Conservation (phyloP, 2,329 filamentous ascomycete genomes). For the Colletotrichum falcatum region DNA sequence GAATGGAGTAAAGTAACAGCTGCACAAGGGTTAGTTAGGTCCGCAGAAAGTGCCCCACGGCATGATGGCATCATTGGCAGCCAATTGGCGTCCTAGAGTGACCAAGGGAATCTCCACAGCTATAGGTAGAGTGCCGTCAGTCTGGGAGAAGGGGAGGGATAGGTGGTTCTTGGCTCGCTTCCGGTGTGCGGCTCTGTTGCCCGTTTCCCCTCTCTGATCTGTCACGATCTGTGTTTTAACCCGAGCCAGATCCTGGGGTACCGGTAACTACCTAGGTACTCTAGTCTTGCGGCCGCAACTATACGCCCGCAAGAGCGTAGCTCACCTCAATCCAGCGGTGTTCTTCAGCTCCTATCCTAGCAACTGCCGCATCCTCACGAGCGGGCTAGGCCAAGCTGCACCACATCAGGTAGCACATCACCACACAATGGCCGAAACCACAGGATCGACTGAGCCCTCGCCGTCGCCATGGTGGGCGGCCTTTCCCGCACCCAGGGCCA, state of each 20-base stretch:
- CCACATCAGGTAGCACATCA: constrained; percentile 4
- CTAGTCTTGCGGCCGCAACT: constrained; percentile 31
- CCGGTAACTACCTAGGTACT: neutral
- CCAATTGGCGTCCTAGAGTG: constrained; percentile 34
- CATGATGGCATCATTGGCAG: constrained; percentile 28
- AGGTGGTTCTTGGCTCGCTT: neutral
- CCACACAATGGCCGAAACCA: constrained; percentile 25
- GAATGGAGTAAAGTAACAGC: constrained; percentile 9
- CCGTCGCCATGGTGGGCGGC: constrained; percentile 54
- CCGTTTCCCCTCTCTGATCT: neutral
- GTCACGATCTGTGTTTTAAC: constrained; percentile 1
- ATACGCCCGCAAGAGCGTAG: constrained; percentile 29
- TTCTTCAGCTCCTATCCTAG: neutral
- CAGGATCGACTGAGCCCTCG: constrained; percentile 29
- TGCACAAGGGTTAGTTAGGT: constrained; percentile 22
- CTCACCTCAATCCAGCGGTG: neutral
- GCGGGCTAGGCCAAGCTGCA: neutral
- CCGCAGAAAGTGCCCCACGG: constrained; percentile 7
- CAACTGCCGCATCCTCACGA: neutral
- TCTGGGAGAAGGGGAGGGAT: constrained; percentile 11
- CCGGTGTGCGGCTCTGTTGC: constrained; percentile 13
- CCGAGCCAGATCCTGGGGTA: constrained; percentile 27
- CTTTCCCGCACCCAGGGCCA: constrained; percentile 58
- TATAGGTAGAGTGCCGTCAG: constrained; percentile 19
- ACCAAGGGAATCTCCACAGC: constrained; percentile 32